Conservation (phyloP, 805 yeast genomes). For the Komagataella mondaviorum region DNA sequence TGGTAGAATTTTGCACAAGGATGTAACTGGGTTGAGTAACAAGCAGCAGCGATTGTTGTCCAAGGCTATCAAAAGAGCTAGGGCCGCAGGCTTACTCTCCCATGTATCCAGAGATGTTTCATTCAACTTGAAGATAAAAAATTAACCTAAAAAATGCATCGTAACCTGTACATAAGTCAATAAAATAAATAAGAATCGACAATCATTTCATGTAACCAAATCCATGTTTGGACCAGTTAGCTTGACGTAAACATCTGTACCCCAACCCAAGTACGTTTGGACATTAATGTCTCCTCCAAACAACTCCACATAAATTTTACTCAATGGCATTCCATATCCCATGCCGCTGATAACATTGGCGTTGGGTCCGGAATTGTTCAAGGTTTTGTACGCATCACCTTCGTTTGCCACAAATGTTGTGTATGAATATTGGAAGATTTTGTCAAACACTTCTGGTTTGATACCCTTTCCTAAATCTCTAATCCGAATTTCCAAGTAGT, state of each 20-base stretch:
- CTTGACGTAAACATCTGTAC: constrained; percentile 62
- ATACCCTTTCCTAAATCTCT: constrained; percentile 90
- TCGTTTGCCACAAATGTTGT: constrained; percentile 52
- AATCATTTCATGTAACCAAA: constrained; percentile 1
- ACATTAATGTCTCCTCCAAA: constrained; percentile 60
- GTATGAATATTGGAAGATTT: constrained; percentile 78
- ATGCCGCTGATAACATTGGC: constrained; percentile 72
- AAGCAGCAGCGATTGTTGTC: constrained; percentile 59
- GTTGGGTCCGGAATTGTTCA: constrained; percentile 49
- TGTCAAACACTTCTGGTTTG: constrained; percentile 44
- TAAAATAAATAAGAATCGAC: not conserved
- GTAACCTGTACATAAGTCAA: not conserved
- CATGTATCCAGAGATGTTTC: constrained; percentile 53
- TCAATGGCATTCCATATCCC: constrained; percentile 91
- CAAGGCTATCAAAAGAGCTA: constrained; percentile 68
- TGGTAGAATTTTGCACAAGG: constrained; percentile 68
- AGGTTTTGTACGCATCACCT: constrained; percentile 44
- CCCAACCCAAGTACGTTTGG: constrained; percentile 64
- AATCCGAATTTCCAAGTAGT: constrained; percentile 50
- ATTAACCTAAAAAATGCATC: constrained; percentile 17
- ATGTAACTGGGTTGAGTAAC: constrained; percentile 51
- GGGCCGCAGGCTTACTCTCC: constrained; percentile 70
- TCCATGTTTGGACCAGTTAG: constrained; percentile 17
- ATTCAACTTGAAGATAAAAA: constrained; percentile 8
- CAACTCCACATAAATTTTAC: constrained; percentile 59